Conservation (phyloP, 768 basidiomycete species). For the Candolleomyces eurysporus region DNA sequence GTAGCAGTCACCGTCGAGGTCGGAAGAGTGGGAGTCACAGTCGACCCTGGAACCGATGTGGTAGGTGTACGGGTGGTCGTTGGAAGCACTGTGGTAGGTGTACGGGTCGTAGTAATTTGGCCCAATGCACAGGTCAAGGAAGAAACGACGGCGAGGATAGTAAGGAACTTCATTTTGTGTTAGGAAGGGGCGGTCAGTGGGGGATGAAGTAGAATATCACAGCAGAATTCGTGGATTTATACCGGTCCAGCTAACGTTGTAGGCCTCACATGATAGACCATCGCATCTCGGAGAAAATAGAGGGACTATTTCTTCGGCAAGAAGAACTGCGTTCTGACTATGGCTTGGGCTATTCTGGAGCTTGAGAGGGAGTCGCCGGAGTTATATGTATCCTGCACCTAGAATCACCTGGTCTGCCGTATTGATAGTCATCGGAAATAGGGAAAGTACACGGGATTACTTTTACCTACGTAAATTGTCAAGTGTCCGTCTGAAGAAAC, state of each 20-base stretch:
- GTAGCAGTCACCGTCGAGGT: neutral
- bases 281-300: no score
- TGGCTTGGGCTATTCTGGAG: neutral
- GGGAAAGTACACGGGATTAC: neutral
- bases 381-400: neutral
- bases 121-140: slow-evolving; percentile 1
- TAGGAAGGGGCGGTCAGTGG: neutral
- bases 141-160: slow-evolving; percentile 16
- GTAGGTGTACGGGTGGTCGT: neutral
- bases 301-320: neutral
- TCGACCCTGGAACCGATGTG: neutral
- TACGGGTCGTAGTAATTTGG: neutral
- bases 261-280: no score
- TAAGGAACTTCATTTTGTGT: slow-evolving; percentile 31
- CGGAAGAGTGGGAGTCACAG: neutral
- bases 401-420: neutral
- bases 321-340: neutral
- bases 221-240: no score
- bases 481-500: neutral
- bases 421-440: neutral
- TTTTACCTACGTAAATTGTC: neutral
- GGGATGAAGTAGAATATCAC: no score
- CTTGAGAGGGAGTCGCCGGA: neutral
- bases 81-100: neutral
- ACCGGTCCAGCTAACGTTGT: no score